Conservation (phyloP, 768 basidiomycete genomes). For the Leccinum rimulosum region DNA sequence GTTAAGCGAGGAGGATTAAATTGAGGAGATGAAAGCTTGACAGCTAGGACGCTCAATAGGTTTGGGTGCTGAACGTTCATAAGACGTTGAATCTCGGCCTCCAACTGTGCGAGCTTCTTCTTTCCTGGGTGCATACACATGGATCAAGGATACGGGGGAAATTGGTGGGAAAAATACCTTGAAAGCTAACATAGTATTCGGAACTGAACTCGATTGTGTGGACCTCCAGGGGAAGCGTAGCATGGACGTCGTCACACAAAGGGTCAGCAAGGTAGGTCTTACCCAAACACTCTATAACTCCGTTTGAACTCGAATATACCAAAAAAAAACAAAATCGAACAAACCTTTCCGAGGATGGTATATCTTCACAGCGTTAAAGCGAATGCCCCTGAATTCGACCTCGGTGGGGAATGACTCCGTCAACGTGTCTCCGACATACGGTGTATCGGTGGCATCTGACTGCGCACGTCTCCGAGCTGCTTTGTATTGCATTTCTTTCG, state of each 20-base stretch:
- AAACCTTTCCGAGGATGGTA: conserved; percentile 71
- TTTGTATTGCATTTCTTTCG: conserved; percentile 50
- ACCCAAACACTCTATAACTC: conserved; percentile 55
- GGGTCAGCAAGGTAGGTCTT: conserved; percentile 74
- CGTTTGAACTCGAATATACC: neutral
- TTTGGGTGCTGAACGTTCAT: conserved; percentile 60
- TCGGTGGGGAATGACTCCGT: conserved; percentile 61
- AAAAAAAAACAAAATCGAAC: conserved; percentile 14
- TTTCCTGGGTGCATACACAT: conserved; percentile 38
- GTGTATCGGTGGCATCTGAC: conserved; percentile 70
- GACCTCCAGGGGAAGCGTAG: conserved; percentile 64
- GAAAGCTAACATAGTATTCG: conserved; percentile 62
- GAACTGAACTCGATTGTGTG: conserved; percentile 64
- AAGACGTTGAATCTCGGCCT: conserved; percentile 62
- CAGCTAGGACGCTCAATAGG: conserved; percentile 64
- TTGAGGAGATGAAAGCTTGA: conserved; percentile 56
- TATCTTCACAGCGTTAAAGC: conserved; percentile 63
- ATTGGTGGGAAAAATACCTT: conserved; percentile 40
- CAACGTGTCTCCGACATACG: conserved; percentile 45
- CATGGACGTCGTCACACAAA: conserved; percentile 60
- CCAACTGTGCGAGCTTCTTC: conserved; percentile 68
- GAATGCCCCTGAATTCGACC: conserved; percentile 55
- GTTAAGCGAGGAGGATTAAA: conserved; percentile 52
- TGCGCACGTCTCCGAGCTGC: conserved; percentile 58
- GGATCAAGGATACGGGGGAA: neutral